These are phyloP conservation scores for Blastobotrys robertii DNA, from an alignment of 805 yeast genomes.

Conservation along the genomic window DNA sequence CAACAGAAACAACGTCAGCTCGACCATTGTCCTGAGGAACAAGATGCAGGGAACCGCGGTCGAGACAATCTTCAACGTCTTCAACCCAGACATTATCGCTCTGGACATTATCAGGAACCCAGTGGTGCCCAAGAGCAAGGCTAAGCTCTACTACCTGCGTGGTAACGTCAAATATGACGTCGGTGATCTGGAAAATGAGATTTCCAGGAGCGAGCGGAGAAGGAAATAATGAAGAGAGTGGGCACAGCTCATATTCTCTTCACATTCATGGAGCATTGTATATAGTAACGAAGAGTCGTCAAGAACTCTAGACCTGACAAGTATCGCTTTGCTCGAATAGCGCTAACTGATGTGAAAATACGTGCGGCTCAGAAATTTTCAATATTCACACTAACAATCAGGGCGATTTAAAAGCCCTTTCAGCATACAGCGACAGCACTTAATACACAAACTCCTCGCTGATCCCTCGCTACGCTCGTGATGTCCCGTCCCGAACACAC, in stretches of 20 bases:
- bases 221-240: constrained; percentile 4
- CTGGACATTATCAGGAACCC: constrained; percentile 75
- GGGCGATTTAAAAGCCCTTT: no score
- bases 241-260: no score
- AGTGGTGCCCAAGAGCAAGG: constrained; percentile 57
- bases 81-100: constrained; percentile 65
- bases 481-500: constrained; percentile 96
- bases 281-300: no score
- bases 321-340: no score
- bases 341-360: no score
- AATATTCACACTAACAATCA: no score
- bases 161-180: constrained; percentile 34
- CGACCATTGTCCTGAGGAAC: constrained; percentile 74
- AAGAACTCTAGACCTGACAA: no score
- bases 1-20: constrained; percentile 60
- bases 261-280: no score
- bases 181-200: constrained; percentile 28
- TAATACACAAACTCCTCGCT: no score
- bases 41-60: constrained; percentile 76
- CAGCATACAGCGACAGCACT: no score
- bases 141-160: constrained; percentile 86
- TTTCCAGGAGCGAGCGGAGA: constrained; percentile 24
- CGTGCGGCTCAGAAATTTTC: no score
- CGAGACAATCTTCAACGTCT: constrained; percentile 72
- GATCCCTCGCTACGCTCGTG: no score